A percentile compares a stretch with the other conserved stretches of the same genome.
phyloP scores from a whole-genome alignment of 208 protist species.

The Jaenimonas drosophilae region DNA sequence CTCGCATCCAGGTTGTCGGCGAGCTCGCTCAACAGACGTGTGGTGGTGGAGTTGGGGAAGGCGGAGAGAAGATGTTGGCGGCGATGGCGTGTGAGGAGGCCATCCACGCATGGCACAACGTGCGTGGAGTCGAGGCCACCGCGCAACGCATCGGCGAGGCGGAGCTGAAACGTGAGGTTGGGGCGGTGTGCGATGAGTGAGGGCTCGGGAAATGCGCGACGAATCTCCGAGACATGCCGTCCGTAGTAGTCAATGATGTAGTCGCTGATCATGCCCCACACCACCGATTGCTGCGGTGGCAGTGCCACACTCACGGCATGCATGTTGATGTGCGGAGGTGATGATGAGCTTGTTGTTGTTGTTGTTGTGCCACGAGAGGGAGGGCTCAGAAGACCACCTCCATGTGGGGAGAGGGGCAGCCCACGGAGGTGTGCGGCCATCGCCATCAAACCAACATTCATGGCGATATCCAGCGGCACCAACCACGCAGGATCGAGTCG shows the following conservation, averaged over 20 bases:
- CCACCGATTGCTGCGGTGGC: conserved; percentile 10
- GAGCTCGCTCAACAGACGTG: too few relatives aligned
- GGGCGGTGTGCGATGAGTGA: conserved; percentile 7
- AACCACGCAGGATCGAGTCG: conserved; percentile 24
- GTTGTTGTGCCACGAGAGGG: conserved; percentile 2
- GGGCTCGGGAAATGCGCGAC: conserved; percentile 17
- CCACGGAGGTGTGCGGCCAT: neutral
- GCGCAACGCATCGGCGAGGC: neutral
- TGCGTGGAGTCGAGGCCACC: too few relatives aligned
- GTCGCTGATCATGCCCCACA: conserved; percentile 74
- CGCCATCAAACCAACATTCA: conserved; percentile 29
- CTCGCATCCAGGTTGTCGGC: too few relatives aligned
- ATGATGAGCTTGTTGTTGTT: too few relatives aligned
- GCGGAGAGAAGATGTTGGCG: too few relatives aligned
- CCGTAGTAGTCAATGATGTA: conserved; percentile 72
- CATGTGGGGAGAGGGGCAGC: too few relatives aligned
- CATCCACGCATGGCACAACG: too few relatives aligned
- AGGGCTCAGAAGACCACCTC: too few relatives aligned
- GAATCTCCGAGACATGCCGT: conserved; percentile 16
- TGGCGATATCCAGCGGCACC: conserved; percentile 52
- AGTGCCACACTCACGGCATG: too few relatives aligned
- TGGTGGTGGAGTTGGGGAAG: too few relatives aligned
- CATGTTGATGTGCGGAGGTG: too few relatives aligned
- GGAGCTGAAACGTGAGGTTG: neutral
- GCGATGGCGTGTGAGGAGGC: too few relatives aligned